A percentile compares a stretch with the other conserved stretches of the same genome.
These are phyloP conservation scores for Trichoderma semiorbis DNA, from an alignment of 2,329 filamentous ascomycete species.

Conservation along the genomic window DNA sequence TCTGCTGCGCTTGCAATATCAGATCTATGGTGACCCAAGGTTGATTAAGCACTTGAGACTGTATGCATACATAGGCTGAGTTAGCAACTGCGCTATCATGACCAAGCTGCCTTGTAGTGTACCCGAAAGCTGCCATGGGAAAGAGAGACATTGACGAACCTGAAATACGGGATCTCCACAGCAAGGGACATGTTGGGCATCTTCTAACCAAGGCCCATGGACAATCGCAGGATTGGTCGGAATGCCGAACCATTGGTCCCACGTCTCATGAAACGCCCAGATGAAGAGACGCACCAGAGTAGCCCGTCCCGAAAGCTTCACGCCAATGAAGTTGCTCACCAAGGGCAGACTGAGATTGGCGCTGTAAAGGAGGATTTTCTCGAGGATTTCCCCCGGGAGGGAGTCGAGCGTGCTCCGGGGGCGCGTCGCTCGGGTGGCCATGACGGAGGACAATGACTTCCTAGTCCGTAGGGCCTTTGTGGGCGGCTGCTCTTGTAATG, in stretches of 20 bases:
- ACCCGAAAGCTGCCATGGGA: background rate
- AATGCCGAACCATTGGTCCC: constrained; percentile 38
- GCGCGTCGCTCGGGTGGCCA: constrained; percentile 28
- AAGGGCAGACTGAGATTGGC: constrained; percentile 46
- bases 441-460: constrained; percentile 30
- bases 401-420: constrained; percentile 29
- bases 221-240: constrained; percentile 18
- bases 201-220: constrained; percentile 18
- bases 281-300: constrained; percentile 39
- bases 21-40: constrained; percentile 45
- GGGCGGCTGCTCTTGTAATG: constrained; percentile 11
- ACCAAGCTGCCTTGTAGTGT: background rate
- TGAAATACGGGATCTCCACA: constrained; percentile 43
- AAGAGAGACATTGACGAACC: constrained; percentile 31
- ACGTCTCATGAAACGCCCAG: constrained; percentile 36
- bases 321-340: constrained; percentile 43
- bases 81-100: background rate
- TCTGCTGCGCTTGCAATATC: constrained; percentile 46
- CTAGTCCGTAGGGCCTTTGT: constrained; percentile 23
- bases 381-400: constrained; percentile 52
- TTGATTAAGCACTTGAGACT: constrained; percentile 44
- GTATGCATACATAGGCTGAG: constrained; percentile 12
- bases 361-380: constrained; percentile 50
- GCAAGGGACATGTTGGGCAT: constrained; percentile 15
- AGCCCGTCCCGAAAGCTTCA: constrained; percentile 41